Evolutionary conservation across 768 basidiomycete genomes (phyloP).

Genomic region (Lactarius hengduanensis): DNA sequence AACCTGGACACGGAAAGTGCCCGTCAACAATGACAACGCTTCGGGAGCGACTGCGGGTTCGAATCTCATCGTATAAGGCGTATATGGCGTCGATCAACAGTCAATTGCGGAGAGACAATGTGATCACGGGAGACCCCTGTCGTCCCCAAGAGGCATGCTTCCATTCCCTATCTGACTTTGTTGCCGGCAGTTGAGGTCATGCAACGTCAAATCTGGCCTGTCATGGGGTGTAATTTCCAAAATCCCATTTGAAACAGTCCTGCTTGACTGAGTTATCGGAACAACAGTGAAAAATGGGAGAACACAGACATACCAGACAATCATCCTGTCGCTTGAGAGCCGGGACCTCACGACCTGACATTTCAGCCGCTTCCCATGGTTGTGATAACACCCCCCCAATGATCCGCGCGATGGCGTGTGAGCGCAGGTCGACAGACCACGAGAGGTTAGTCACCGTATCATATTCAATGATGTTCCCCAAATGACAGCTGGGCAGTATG

Average conservation of each 20-base stretch:
- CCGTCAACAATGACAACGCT: neutral
- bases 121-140: neutral
- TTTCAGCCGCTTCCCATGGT: slow-evolving; percentile 69
- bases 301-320: slow-evolving; percentile 66
- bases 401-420: slow-evolving; percentile 74
- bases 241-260: slow-evolving; percentile 76
- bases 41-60: neutral
- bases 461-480: slow-evolving; percentile 83
- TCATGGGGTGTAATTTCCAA: slow-evolving; percentile 43
- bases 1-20: neutral
- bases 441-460: slow-evolving; percentile 86
- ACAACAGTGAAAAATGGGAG: slow-evolving; percentile 8
- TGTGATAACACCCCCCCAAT: slow-evolving; percentile 70
- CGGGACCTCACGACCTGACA: slow-evolving; percentile 63
- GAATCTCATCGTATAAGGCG: neutral
- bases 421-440: slow-evolving; percentile 83
- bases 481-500: slow-evolving; percentile 61
- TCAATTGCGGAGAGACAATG: neutral
- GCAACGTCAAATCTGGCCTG: neutral
- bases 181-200: neutral
- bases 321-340: slow-evolving; percentile 52
- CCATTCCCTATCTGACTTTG: neutral
- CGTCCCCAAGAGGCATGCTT: neutral
- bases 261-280: slow-evolving; percentile 31
- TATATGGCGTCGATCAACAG: neutral